Conservation (phyloP, 2,329 filamentous ascomycete species). For the Aureobasidium sp. region DNA sequence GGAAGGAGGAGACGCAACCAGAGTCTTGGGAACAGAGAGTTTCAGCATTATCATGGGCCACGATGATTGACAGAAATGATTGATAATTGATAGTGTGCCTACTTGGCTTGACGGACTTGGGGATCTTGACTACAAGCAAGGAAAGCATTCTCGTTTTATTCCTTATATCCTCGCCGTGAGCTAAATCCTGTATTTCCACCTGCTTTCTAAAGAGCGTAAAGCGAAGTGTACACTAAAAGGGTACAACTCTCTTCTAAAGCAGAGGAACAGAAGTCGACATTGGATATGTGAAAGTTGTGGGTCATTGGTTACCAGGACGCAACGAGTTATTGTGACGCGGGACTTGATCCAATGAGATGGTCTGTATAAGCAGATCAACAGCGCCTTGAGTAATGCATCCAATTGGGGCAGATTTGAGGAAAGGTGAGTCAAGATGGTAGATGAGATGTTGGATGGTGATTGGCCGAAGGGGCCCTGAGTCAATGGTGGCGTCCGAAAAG, state of each 20-base stretch:
- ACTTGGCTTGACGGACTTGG: background rate
- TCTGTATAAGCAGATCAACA: background rate
- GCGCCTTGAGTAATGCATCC: background rate
- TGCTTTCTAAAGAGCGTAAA: no score
- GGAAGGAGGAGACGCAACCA: slow-evolving; percentile 5
- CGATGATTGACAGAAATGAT: background rate
- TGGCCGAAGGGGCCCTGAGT: background rate
- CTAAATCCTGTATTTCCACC: no score
- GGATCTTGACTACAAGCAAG: slow-evolving; percentile 3
- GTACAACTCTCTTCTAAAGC: no score
- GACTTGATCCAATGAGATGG: background rate
- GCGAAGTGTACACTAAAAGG: no score
- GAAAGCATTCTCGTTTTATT: background rate
- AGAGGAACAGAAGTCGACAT: background rate
- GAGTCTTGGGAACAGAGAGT: slow-evolving; percentile 10
- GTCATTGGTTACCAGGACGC: background rate
- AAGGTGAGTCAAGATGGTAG: slow-evolving; percentile 11
- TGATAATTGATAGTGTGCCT: background rate
- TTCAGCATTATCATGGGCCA: slow-evolving; percentile 11
- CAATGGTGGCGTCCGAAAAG: background rate
- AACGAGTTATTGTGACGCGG: background rate
- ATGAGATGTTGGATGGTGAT: background rate
- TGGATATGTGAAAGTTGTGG: background rate
- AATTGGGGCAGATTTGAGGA: background rate
- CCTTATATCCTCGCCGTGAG: no score